Evolutionary conservation across 1,284 basidiomycete genomes (phyloP), one percentile per base, ranked within the genome.

Genomic region (Heterobasidion occidentale): DNA sequence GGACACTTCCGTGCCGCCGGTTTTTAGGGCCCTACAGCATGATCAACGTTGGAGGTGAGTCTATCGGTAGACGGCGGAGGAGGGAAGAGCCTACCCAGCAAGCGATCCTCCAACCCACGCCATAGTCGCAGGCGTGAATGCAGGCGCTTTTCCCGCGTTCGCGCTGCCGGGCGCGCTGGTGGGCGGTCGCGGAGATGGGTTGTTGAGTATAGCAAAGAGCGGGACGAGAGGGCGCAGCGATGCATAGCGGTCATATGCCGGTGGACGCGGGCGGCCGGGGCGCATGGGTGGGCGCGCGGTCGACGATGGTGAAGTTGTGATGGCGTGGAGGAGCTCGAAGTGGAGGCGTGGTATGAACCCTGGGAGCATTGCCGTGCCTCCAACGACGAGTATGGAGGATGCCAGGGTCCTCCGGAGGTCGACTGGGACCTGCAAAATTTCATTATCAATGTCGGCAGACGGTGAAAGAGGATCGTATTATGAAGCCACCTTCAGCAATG

Each of bases 51-150:
- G n/a, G 56, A 47, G 19, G 49, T 33, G 50, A 47, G 49, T 57
- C 53, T 35, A 46, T 49, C 12, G 34, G 38, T 7, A 52, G 9
- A 38, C 44, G 15, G 46, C 36, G 20, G 3, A 35, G 50, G 46
- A 54, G 44, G 46, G 34, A 36, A 17, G 50, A 8, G 74, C 86
- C 62, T 69, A 92, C 88, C 94, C 95, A 2, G 93, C 91, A 14
- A 98, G 70, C 38, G 91, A 94, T 0, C 92, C 94, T 3, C 94
- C 94, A n/a, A 98, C 84, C 94, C 94, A 98, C 0, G 88, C 79
- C 69, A 94, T 77, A 38, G 84, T 77, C 1, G 84, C 83, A 2
- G 93, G 87, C 7, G 85, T 74, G 71, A 94, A 96, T 0, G 91
- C 88, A 0, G 94, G 94, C 1, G 90, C 91, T 63, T 83, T 88